phyloP scores from a whole-genome alignment of 768 basidiomycete genomes.

The Phylloporus sp. region DNA sequence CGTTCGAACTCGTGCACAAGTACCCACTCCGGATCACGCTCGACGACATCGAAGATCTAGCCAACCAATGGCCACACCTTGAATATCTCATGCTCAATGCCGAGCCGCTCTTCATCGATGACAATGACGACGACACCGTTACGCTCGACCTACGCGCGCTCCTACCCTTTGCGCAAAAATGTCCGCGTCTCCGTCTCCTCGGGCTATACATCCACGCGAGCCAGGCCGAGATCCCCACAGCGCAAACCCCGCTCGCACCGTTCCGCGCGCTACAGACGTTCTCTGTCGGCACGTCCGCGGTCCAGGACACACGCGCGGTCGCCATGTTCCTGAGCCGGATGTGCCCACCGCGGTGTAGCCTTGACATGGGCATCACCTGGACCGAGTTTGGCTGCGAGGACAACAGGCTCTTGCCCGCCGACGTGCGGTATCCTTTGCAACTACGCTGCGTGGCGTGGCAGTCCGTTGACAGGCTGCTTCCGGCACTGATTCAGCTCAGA shows the following conservation, averaged over 20 bases:
- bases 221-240: conserved; percentile 14
- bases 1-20: conserved; percentile 34
- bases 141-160: conserved; percentile 38
- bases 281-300: conserved; percentile 49
- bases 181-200: conserved; percentile 34
- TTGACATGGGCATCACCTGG: conserved; percentile 53
- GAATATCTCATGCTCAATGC: conserved; percentile 44
- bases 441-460: conserved; percentile 38
- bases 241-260: conserved; percentile 6
- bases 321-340: conserved; percentile 54
- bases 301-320: conserved; percentile 39
- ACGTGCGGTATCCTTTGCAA: conserved; percentile 5
- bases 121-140: background rate
- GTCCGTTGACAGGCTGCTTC: conserved; percentile 40
- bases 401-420: conserved; percentile 7
- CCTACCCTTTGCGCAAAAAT: conserved; percentile 39
- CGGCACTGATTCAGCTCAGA: conserved; percentile 41
- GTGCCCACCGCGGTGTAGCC: conserved; percentile 39
- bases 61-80: conserved; percentile 42
- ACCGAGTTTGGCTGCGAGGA: conserved; percentile 16
- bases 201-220: conserved; percentile 38
- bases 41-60: conserved; percentile 44
- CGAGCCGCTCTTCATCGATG: conserved; percentile 37
- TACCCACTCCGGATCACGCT: conserved; percentile 33
- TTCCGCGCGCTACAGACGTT: conserved; percentile 27